These are phyloP conservation scores for Cordyceps javanica DNA, from an alignment of 2,329 filamentous ascomycete genomes.

Conservation along the genomic window DNA sequence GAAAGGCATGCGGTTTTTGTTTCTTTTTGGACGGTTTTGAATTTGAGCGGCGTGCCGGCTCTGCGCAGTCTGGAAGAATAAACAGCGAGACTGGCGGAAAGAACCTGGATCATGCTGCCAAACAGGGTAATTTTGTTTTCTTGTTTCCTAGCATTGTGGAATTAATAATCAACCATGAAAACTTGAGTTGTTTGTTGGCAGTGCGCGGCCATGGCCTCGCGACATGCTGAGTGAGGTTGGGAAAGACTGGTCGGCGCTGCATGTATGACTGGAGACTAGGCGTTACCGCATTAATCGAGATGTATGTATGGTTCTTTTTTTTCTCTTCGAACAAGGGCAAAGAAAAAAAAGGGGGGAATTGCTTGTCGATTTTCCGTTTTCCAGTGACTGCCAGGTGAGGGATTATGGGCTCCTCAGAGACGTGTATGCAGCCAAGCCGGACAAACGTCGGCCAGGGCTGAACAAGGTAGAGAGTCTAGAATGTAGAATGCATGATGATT, in stretches of 20 bases:
- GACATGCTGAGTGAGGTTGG: background rate
- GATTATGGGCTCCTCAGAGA: background rate
- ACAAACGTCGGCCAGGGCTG: background rate
- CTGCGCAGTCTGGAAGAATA: background rate
- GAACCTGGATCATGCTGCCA: slow-evolving; percentile 6
- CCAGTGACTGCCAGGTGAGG: background rate
- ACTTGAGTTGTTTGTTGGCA: slow-evolving; percentile 24
- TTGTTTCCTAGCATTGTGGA: slow-evolving; percentile 30
- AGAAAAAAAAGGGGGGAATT: too few relatives aligned
- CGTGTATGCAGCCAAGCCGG: background rate
- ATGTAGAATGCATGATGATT: slow-evolving; percentile 1
- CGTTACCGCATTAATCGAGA: slow-evolving; percentile 43
- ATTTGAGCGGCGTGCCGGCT: slow-evolving; percentile 10
- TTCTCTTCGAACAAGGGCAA: slow-evolving; percentile 14
- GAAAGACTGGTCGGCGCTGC: slow-evolving; percentile 17
- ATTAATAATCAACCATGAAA: slow-evolving; percentile 27
- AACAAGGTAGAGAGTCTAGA: too few relatives aligned
- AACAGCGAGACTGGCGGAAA: background rate
- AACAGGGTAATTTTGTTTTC: slow-evolving; percentile 22
- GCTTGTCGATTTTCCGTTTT: background rate
- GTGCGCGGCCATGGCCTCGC: slow-evolving; percentile 15
- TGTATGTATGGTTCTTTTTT: too few relatives aligned
- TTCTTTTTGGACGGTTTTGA: slow-evolving; percentile 7
- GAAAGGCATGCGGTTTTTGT: background rate
- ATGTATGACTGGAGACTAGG: slow-evolving; percentile 42